A percentile compares a stretch with the other conserved stretches of the same genome.
Evolutionary conservation across 192 early-diverging fungal genomes (phyloP).

Genomic region (Helicostylum pulchrum): DNA sequence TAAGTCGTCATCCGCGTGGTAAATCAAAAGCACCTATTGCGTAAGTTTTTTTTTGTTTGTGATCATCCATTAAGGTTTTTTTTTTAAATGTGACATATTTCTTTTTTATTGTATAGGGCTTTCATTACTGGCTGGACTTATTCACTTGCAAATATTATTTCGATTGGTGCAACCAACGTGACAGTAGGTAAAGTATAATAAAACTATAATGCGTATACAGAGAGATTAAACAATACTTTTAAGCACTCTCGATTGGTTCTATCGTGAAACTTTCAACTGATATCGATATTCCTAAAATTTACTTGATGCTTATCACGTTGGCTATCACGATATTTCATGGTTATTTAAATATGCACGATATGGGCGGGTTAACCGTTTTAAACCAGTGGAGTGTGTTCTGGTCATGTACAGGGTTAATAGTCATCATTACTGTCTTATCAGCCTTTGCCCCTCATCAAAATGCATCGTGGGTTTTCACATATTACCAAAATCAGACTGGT

Average conservation of each 20-base stretch:
- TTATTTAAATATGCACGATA: slow-evolving; percentile 20
- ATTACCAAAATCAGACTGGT: slow-evolving; percentile 37
- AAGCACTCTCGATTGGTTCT: slow-evolving; percentile 27
- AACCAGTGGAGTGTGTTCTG: slow-evolving; percentile 35
- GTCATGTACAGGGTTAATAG: slow-evolving; percentile 28
- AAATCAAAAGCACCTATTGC: slow-evolving; percentile 9
- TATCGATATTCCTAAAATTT: slow-evolving; percentile 4
- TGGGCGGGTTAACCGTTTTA: slow-evolving; percentile 15
- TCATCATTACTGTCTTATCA: slow-evolving; percentile 19
- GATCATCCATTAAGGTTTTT: background rate
- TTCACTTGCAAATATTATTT: slow-evolving; percentile 26
- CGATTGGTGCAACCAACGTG: slow-evolving; percentile 27
- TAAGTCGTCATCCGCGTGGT: background rate
- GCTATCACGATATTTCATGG: slow-evolving; percentile 21
- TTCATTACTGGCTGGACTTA: slow-evolving; percentile 36
- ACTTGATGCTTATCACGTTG: slow-evolving; percentile 19
- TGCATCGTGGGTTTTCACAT: slow-evolving; percentile 21
- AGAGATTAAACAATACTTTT: background rate
- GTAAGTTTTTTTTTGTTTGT: slow-evolving; percentile 2
- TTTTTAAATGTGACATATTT: background rate
- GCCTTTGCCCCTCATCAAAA: slow-evolving; percentile 12
- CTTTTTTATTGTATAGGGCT: slow-evolving; percentile 12
- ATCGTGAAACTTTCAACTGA: slow-evolving; percentile 20
- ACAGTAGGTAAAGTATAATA: slow-evolving; percentile 24
- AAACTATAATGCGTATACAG: background rate